Evolutionary conservation across 352 stramenopile genomes (phyloP), one percentile per base, ranked within the genome.

Genomic region (Phytophthora rubi): DNA sequence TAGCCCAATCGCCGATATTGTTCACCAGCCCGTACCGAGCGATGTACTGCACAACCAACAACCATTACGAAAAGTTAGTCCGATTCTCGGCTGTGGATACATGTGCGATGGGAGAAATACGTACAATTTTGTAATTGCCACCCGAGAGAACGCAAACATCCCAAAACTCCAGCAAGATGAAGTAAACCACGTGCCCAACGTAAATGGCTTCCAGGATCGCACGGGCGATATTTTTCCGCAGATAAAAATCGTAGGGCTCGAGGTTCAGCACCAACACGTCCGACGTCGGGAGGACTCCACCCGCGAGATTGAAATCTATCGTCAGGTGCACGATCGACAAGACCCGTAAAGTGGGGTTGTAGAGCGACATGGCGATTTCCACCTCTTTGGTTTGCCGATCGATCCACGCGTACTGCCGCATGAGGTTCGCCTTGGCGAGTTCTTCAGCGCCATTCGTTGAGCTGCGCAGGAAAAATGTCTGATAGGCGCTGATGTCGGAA

Each of bases 1-100:
- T 92, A 5, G 69, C 56, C 85, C 82, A 91, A 64, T 92, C 85
- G 10, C 82, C 80, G 4, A 91, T 61, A 42, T 90, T 91, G 52
- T 92, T 92, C 37, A 85, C 53, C 35, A 90, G 30, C 3, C 85
- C 85, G 53, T 92, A 92, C 28, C 82, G 81, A 48, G 69, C 74
- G 56, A 90, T 70, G 55, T 92, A 92, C 82, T 91, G 32, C 33
- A 54, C 39, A 53, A 15, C 15, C 35, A 60, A 54, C n/a, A 64
- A 28, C 26, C 26, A 33, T 30, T 30, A 10, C 18, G 23, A 57
- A 42, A 44, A 15, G 8, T 67, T 35, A 63, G 45, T 62, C 35
- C 16, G 12, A 21, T 21, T 44, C 35, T 44, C 35, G 5, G 6
- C 3, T 44, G 6, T 44, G 13, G 15, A 5, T 16, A 12, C 5